Conservation (phyloP, 768 basidiomycete species). For the Mycena chlorophos region DNA sequence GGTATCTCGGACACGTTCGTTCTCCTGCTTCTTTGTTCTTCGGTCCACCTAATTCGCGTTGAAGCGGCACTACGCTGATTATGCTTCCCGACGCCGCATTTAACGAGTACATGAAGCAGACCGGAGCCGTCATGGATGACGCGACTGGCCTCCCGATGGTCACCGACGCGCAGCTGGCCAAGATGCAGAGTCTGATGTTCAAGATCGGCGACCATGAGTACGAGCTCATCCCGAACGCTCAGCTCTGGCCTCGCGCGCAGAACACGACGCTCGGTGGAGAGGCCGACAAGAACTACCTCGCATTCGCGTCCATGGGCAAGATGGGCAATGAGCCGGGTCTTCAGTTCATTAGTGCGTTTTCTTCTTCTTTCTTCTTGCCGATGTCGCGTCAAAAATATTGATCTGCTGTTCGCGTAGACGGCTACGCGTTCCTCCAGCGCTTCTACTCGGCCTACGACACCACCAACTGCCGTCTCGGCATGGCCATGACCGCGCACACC, state of each 20-base stretch:
- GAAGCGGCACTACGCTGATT: slow-evolving; percentile 35
- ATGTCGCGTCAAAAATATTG: no score
- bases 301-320: slow-evolving; percentile 51
- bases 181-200: slow-evolving; percentile 54
- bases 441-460: slow-evolving; percentile 59
- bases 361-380: no score
- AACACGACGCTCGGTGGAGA: slow-evolving; percentile 58
- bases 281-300: slow-evolving; percentile 49
- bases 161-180: slow-evolving; percentile 47
- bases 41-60: neutral
- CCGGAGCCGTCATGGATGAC: slow-evolving; percentile 36
- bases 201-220: slow-evolving; percentile 50
- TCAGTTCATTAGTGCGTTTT: slow-evolving; percentile 66
- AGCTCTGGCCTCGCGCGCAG: slow-evolving; percentile 64
- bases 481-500: slow-evolving; percentile 35
- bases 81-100: slow-evolving; percentile 33
- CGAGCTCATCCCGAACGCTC: slow-evolving; percentile 61
- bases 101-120: slow-evolving; percentile 29
- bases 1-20: slow-evolving; percentile 43
- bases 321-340: slow-evolving; percentile 50
- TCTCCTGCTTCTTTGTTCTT: neutral
- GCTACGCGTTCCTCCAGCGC: slow-evolving; percentile 51
- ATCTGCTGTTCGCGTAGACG: slow-evolving; percentile 36
- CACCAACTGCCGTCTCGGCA: slow-evolving; percentile 38
- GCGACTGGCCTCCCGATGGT: slow-evolving; percentile 57